Evolutionary conservation across 805 yeast species (phyloP).

Genomic region (Sungouiella blattae): DNA sequence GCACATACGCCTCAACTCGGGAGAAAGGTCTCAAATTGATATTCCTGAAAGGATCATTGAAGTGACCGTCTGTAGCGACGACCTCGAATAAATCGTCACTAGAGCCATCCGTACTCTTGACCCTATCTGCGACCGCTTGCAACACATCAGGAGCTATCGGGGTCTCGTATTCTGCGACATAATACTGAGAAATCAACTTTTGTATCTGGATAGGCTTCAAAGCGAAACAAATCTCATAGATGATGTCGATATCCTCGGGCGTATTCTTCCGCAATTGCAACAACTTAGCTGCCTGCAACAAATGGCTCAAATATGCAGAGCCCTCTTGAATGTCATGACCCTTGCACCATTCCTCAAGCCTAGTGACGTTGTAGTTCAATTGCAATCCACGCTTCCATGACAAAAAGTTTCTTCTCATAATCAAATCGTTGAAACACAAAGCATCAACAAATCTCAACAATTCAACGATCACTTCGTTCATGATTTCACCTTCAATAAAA

Average conservation of each 20-base stretch:
- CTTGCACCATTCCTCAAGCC: slow-evolving; percentile 98
- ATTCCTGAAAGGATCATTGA: slow-evolving; percentile 78
- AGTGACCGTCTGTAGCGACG: slow-evolving; percentile 67
- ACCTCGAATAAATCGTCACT: slow-evolving; percentile 66
- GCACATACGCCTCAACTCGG: slow-evolving; percentile 85
- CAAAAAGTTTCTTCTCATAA: slow-evolving; percentile 89
- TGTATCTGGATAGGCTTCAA: slow-evolving; percentile 95
- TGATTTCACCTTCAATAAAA: slow-evolving; percentile 79
- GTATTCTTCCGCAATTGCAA: slow-evolving; percentile 89
- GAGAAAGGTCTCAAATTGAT: slow-evolving; percentile 75
- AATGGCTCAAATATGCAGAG: slow-evolving; percentile 74
- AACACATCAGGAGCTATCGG: slow-evolving; percentile 83
- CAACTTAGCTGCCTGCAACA: slow-evolving; percentile 89
- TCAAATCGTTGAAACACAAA: slow-evolving; percentile 88
- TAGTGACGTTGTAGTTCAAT: slow-evolving; percentile 91
- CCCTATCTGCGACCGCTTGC: slow-evolving; percentile 76
- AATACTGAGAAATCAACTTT: slow-evolving; percentile 82
- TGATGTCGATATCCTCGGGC: slow-evolving; percentile 82
- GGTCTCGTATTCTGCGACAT: slow-evolving; percentile 89
- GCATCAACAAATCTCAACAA: slow-evolving; percentile 85
- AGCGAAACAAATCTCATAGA: slow-evolving; percentile 92
- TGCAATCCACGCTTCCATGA: slow-evolving; percentile 98
- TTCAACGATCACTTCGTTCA: slow-evolving; percentile 80
- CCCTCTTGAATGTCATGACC: slow-evolving; percentile 89
- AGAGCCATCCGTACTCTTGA: slow-evolving; percentile 55